Percentiles rank a stretch among this genome's conserved stretches.
These are phyloP conservation scores for Termitomyces sp. DNA, from an alignment of 768 basidiomycete species.

Conservation along the genomic window DNA sequence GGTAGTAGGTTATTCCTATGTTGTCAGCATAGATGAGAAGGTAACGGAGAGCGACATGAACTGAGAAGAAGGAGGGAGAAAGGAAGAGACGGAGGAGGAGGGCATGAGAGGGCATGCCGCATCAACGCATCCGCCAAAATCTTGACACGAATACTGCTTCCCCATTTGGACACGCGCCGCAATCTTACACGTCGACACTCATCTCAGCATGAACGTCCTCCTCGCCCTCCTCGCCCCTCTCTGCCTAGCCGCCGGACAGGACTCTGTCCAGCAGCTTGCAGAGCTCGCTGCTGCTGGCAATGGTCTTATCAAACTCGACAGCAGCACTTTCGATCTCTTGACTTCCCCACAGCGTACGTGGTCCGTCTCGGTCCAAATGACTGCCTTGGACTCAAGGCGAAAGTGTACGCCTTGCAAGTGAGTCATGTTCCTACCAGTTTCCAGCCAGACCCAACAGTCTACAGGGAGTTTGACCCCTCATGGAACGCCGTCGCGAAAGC, in stretches of 20 bases:
- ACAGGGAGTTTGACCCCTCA: slow-evolving; percentile 80
- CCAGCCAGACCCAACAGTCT: slow-evolving; percentile 2
- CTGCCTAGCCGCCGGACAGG: slow-evolving; percentile 24
- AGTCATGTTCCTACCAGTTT: slow-evolving; percentile 23
- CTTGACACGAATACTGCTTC: slow-evolving; percentile 3
- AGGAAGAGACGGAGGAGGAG: slow-evolving; percentile 89
- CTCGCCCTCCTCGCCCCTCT: slow-evolving; percentile 24
- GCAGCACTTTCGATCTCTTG: slow-evolving; percentile 71
- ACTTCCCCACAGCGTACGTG: slow-evolving; percentile 74
- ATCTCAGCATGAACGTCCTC: slow-evolving; percentile 19
- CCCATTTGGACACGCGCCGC: slow-evolving; percentile 15
- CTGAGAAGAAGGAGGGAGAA: slow-evolving; percentile 87
- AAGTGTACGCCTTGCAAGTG: slow-evolving; percentile 93
- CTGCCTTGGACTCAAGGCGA: slow-evolving; percentile 75
- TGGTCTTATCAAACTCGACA: slow-evolving; percentile 80
- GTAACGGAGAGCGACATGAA: slow-evolving; percentile 90
- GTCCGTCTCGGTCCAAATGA: slow-evolving; percentile 84
- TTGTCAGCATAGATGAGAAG: slow-evolving; percentile 78
- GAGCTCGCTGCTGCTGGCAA: slow-evolving; percentile 65
- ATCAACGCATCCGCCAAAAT: slow-evolving; percentile 6
- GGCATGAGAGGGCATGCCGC: slow-evolving; percentile 64
- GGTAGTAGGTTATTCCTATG: slow-evolving; percentile 88
- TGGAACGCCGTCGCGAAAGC: slow-evolving; percentile 79
- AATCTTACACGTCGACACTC: slow-evolving; percentile 24
- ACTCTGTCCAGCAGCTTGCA: slow-evolving; percentile 51